Evolutionary conservation across 2,329 filamentous ascomycete genomes (phyloP).

Genomic region (Cryphonectria naterciae): DNA sequence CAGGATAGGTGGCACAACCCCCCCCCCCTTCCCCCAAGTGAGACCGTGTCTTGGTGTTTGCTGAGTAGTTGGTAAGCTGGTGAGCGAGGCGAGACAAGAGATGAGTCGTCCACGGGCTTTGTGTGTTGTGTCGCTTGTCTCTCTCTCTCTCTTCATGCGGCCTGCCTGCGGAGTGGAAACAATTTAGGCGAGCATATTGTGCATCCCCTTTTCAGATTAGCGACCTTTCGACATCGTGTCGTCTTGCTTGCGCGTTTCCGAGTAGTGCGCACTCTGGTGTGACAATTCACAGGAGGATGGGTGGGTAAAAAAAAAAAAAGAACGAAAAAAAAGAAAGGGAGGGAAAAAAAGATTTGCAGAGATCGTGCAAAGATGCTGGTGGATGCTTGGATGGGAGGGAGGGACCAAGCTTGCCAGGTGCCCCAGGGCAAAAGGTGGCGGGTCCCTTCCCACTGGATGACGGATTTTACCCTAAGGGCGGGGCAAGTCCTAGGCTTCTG

Average conservation of each 20-base stretch:
- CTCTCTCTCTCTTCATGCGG: neutral
- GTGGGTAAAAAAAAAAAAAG: neutral
- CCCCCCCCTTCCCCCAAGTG: neutral
- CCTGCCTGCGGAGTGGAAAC: neutral
- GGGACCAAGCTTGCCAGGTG: too few species aligned
- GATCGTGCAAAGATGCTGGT: neutral
- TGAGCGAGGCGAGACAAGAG: neutral
- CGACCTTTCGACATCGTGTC: neutral
- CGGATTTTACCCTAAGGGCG: neutral
- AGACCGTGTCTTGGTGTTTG: slow-evolving; percentile 15
- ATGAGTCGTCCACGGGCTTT: slow-evolving; percentile 4
- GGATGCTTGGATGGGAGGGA: neutral
- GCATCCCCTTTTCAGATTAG: neutral
- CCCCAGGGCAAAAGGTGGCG: neutral
- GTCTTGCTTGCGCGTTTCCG: neutral
- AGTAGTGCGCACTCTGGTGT: neutral
- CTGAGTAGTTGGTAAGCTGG: neutral
- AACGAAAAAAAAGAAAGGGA: neutral
- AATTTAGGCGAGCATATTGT: slow-evolving; percentile 1
- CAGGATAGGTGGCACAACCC: neutral
- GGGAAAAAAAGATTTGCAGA: neutral
- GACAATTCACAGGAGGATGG: neutral
- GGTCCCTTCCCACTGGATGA: neutral
- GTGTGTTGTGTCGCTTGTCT: neutral
- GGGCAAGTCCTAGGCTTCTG: neutral